Base-by-base conservation (phyloP, 2,329 filamentous ascomycete genomes). In the Pseudopithomyces maydicus region DNA sequence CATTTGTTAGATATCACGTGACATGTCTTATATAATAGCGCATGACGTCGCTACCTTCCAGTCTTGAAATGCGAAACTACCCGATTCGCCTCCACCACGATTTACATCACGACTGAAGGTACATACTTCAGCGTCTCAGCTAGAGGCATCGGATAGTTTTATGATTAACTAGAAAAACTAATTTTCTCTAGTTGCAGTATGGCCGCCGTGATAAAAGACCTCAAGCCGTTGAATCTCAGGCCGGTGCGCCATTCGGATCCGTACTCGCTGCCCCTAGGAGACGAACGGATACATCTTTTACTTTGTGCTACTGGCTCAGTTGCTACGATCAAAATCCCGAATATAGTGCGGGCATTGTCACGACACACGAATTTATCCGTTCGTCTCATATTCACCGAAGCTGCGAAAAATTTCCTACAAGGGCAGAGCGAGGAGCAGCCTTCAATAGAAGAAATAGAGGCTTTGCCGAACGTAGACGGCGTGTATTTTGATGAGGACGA, bases 401-500 rank as follows among this genome's bases (percentile, higher is more conserved):
- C 88, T 1, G 90, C 94, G 0, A 78, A 83, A 22, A 82, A 88
- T 29, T 98, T 98, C 74, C 85, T 98, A 0, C 80, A 81, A 12
- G 90, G 89, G 26, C 91, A 96, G 72, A 85, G 87, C 33, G 71
- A 76, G 2, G 93, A 97, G 74, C 92, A 97, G 73, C 92, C 93
- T 0, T 79, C 82, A 0, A 73, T 95, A 1, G 77, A 81, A 0
- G 76, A 83, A 0, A 78, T 97, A 4, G 76, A 79, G 12, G 66
- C 76, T 2, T 76, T 91, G 5, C 85, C 87, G 2, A 88, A 90
- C 62, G 90, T 98, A 6, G 92, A 96, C 42, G 90, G 82, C 19
- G 82, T 97, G 46, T 93, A 97, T 76, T 80, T 83, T 8, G 92
- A 98, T 71, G 85, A 86, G n/a, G 90, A 93, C 62, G 95, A 98